Base-by-base conservation (phyloP, 2,329 filamentous ascomycete genomes). In the Trichoderma breve region DNA sequence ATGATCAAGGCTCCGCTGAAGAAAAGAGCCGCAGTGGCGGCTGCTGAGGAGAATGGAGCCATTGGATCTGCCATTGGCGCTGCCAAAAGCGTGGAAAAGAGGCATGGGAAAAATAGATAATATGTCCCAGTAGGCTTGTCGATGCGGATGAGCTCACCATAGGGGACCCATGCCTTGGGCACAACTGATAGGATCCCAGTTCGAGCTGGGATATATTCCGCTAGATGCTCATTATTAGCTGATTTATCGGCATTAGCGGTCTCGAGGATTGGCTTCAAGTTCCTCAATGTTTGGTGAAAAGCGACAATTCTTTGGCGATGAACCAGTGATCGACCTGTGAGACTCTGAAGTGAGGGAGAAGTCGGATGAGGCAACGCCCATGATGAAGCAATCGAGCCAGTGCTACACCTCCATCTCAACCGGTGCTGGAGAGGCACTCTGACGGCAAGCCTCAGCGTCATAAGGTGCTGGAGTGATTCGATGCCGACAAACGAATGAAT, bases 51-150 rank as follows among this genome's bases (percentile, higher is more conserved):
- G 0, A 92, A 89, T 1, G 88, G 79, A 3, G 90, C 82, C 76
- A 91, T 86, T 0, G 92, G 91, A 2, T 81, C 79, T 2, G 88
- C 84, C 77, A 95, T 86, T 0, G 92, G 91, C 2, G 93, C 93
- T 1, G 93, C 93, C 78, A 96, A 86, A 3, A 96, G 86, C 0
- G 93, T 94, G 71, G 93, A 95, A 83, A 95, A 97, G 14, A 96
- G 84, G 77, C 93, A 95, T 32, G 93, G 94, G 76, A 95, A 92
- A 84, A 91, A 95, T 73, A 97, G 89, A 79, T 96, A 96, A 82
- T 94, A 93, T 2, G 92, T 93, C 60, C 94, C 94, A 0, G 90
- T 87, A 1, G 93, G 94, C 77, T 94, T 96, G 81, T 96, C 91
- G 62, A 97, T 84, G 63, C 94, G 91, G 77, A 92, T 88, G 15